Evolutionary conservation across 108 stramenopile species (phyloP), one percentile per base, ranked within the genome.

Genomic region (Cyclotella cryptica): DNA sequence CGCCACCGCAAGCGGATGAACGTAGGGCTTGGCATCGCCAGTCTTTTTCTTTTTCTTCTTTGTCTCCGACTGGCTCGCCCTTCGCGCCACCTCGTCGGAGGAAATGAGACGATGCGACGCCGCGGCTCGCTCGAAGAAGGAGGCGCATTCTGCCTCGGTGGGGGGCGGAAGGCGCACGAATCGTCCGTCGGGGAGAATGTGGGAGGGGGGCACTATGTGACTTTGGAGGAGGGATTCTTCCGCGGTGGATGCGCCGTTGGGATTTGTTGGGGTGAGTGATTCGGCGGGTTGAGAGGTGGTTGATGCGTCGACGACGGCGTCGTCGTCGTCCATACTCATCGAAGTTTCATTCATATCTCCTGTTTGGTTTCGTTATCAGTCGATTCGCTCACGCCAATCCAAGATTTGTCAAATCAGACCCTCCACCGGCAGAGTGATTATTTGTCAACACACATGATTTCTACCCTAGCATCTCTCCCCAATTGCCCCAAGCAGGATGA

Each of bases 1-100:
- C 0, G 93, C 93, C 26, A 90, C 61, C 41, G 87, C 90, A 45
- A 94, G 72, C 4, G 93, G 93, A 74, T 94, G 91, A 39, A 94
- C 67, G 19, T 47, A 69, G 13, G 63, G 27, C 55, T 58, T 18
- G 5, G 49, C 78, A 42, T 77, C 59, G 17, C 70, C 75, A 22
- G 66, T 61, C 22, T 62, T 75, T n/a, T 83, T 76, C 29, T 35
- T 30, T 13, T 77, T 66, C 24, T 75, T 76, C 69, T 72, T 71
- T 24, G 47, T 71, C 54, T 72, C 54, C 39, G 66, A 45, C 41
- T 71, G 39, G 29, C 22, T 52, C 64, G 62, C 65, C 12, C 49
- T 29, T 11, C 27, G 63, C 45, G 26, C 58, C 18, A 51, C 70
- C 19, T 68, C 83, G 35, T 74, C 72, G 26, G 60, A 43, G 51